Conservation (phyloP, 2,329 filamentous ascomycete species). For the Fusarium sp. region DNA sequence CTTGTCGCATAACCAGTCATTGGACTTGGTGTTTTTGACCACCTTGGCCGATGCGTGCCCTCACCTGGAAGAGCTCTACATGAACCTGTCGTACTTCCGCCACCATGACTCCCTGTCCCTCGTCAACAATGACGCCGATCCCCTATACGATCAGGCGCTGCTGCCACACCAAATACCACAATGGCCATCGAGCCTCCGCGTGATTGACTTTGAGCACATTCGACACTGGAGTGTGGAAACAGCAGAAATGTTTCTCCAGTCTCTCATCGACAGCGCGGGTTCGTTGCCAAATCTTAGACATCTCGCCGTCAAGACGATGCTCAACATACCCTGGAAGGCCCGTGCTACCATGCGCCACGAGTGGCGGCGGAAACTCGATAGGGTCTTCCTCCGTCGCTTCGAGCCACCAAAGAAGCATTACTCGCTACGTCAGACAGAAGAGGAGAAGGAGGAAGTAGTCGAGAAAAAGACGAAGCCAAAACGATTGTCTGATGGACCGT, state of each 20-base stretch:
- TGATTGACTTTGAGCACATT: conserved; percentile 77
- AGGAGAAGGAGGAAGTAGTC: conserved; percentile 4
- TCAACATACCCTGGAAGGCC: conserved; percentile 82
- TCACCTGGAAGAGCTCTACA: conserved; percentile 70
- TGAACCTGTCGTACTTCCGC: conserved; percentile 82
- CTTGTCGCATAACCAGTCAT: conserved; percentile 78
- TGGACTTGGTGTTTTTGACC: conserved; percentile 78
- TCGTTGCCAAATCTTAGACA: conserved; percentile 71
- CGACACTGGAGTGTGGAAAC: conserved; percentile 74
- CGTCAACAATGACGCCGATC: conserved; percentile 71
- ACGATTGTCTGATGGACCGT: conserved; percentile 38
- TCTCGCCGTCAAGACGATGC: conserved; percentile 76
- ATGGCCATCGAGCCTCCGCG: conserved; percentile 77
- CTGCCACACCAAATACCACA: conserved; percentile 69
- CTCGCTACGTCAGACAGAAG: conserved; percentile 35
- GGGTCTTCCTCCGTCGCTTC: conserved; percentile 66
- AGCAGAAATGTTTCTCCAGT: conserved; percentile 80
- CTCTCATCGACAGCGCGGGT: conserved; percentile 74
- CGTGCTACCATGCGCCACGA: conserved; percentile 78
- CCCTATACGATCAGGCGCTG: conserved; percentile 76
- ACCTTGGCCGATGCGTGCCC: conserved; percentile 73
- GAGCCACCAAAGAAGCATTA: conserved; percentile 50
- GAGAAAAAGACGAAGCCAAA: conserved; percentile 33
- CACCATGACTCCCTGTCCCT: conserved; percentile 63
- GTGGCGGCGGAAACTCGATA: conserved; percentile 75